Conservation (phyloP, 352 stramenopile species). For the Pythium myriotylum region DNA sequence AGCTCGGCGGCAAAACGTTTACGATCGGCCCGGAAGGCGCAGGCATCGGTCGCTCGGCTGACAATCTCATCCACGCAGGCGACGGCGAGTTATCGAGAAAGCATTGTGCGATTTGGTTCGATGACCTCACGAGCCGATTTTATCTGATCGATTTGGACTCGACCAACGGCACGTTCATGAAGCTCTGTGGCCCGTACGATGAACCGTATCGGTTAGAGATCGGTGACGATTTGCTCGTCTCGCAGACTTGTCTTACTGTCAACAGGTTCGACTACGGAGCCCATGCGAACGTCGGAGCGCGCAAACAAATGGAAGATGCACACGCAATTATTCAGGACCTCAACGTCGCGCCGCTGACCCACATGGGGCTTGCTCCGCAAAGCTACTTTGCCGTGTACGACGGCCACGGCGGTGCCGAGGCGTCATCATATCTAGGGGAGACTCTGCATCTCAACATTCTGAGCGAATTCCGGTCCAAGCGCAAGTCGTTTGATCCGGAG, state of each 20-base stretch:
- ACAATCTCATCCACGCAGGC: slow-evolving; percentile 93
- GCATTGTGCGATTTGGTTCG: slow-evolving; percentile 94
- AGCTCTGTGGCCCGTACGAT: slow-evolving; percentile 92
- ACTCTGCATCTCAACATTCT: slow-evolving; percentile 72
- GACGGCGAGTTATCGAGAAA: slow-evolving; percentile 95
- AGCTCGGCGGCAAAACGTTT: slow-evolving; percentile 73
- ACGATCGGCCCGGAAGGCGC: slow-evolving; percentile 86
- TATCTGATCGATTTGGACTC: slow-evolving; percentile 87
- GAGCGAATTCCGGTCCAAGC: slow-evolving; percentile 50
- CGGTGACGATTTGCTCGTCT: slow-evolving; percentile 95
- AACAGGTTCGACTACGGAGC: slow-evolving; percentile 97
- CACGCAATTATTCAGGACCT: slow-evolving; percentile 94
- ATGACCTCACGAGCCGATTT: slow-evolving; percentile 74
- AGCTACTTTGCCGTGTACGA: slow-evolving; percentile 97
- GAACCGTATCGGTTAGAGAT: slow-evolving; percentile 93
- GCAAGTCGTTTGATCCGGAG: slow-evolving; percentile 48
- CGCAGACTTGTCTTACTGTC: slow-evolving; percentile 95
- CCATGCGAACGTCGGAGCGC: slow-evolving; percentile 92
- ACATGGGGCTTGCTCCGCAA: slow-evolving; percentile 71
- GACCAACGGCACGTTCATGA: slow-evolving; percentile 96
- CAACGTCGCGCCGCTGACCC: slow-evolving; percentile 58
- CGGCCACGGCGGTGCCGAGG: slow-evolving; percentile 94
- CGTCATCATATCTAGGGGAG: slow-evolving; percentile 89
- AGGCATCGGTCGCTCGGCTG: slow-evolving; percentile 82
- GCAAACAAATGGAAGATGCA: slow-evolving; percentile 96